These are phyloP conservation scores for Lathyrus sativus DNA, from an alignment of 306 rosid genomes.

Conservation along the genomic window DNA sequence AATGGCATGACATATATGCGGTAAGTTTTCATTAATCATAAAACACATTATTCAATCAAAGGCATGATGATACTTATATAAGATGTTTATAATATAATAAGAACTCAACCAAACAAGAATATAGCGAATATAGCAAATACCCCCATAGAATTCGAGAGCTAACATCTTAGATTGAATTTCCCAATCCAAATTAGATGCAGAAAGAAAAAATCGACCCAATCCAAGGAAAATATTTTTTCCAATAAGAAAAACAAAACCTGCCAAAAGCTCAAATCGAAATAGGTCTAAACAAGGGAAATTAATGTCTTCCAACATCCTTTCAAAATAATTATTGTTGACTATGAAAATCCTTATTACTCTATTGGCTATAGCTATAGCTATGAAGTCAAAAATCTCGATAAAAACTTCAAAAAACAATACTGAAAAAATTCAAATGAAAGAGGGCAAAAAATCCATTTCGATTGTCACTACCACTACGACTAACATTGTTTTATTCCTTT, in stretches of 20 bases:
- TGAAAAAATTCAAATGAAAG: not conserved
- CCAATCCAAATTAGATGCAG: not conserved
- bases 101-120: not conserved
- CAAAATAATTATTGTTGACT: not conserved
- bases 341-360: not conserved
- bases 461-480: not conserved
- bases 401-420: not conserved
- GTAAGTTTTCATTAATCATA: not conserved
- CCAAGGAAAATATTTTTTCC: not conserved
- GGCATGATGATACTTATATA: not conserved
- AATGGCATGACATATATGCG: not conserved
- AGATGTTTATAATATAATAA: not conserved
- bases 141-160: not conserved
- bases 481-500: conserved; percentile 43
- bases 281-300: not conserved
- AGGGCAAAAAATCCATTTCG: not conserved
- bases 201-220: too few species aligned
- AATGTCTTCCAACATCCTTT: not conserved
- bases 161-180: not conserved
- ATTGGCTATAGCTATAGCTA: not conserved
- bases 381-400: not conserved
- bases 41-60: not conserved
- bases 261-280: conserved; percentile 1
- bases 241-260: not conserved
- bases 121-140: not conserved